Base-by-base conservation (phyloP, 495 filamentous ascomycete species). In the Echria macrotheca region DNA sequence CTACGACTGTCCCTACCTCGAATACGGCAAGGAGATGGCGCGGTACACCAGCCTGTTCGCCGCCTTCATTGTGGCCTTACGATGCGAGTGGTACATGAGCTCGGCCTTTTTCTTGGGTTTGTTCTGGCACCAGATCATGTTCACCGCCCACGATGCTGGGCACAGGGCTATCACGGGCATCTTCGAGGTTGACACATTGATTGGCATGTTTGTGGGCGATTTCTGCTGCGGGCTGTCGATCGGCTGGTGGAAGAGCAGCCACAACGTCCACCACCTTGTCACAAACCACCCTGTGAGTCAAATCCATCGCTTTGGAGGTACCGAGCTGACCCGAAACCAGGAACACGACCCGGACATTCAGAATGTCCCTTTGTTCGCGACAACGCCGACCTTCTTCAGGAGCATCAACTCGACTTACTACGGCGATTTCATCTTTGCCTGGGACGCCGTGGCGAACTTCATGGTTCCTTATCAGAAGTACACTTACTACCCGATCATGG, bases 111-210 rank as follows among this genome's bases (percentile, higher is more conserved):
- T 72, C 40, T 53, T 77, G 22, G 73, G 73, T 9, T 44, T 70
- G 18, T 75, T 77, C 49, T 77, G 73, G 71, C 73, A 77, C 48
- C 73, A 74, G 47, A 69, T 77, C 59, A 74, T 77, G 70, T 77
- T 77, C 64, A 69, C 66, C 3, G 73, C 72, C 8, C 73, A 77
- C 53, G 73, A 77, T 47, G 73, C 73, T 8, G 73, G 71, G 12
- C 73, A 77, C 50, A 66, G 59, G 19, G 73, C 66, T 49, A 77
- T 77, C 41, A 72, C 73, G 7, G 65, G 70, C 38, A 68, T 69
- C 56, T 74, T 75, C 44, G 58, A 63, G 22, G 45, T 61, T 36
- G 73, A 76, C 57, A 71, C 68, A 3, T 44, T 75, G 21, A 72
- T 76, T 33, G 73, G 71, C 29, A 65, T 73, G 42, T 72, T 73